Base-by-base conservation (phyloP, 345 rosid genomes). In the Pelargonium nanum region DNA sequence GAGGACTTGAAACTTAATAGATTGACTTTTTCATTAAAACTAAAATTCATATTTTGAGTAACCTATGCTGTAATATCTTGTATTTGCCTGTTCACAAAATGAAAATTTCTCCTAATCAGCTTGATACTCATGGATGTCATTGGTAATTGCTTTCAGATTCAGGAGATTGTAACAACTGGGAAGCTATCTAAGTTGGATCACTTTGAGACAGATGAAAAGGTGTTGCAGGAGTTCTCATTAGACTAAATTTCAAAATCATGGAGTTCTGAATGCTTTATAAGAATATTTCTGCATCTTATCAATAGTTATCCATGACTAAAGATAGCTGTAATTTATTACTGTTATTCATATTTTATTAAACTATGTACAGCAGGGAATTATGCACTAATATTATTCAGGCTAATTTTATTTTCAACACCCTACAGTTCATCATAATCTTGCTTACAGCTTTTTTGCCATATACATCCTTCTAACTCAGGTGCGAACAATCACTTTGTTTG, bases 141-240 rank as follows among this genome's bases (percentile, higher is more conserved):
- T 70, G 72, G 56, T 59, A 60, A 65, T 55, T 65, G 32, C 58
- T 51, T 75, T 65, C 85, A 89, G 99, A 89, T 89, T 70, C 97
- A 93, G 74, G 99, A 93, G 83, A 93, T 93, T 53, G 81, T 84
- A 64, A 78, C 86, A 44, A 87, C 90, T 26, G 92, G 97, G 61
- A 89, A 83, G 76, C 62, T 89, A 65, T 87, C 92, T 57, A 93
- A 93, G 84, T 72, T 93, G 83, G 87, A 93, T 73, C 94, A 93
- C 72, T 93, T 89, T 72, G 94, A 89, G 81, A 78, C 80, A 26
- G 96, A 89, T 80, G 97, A 89, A 67, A 93, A 89, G 97, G 99
- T 92, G 75, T 23, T 55, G 19, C 24, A 21, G 55, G 57, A 15
- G 53, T 69, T 57, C 53, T 57, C 45, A 8, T 7, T 23, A 60